Evolutionary conservation across 75 land plant species (phyloP).

Genomic region (Isoetes taiwanensis): DNA sequence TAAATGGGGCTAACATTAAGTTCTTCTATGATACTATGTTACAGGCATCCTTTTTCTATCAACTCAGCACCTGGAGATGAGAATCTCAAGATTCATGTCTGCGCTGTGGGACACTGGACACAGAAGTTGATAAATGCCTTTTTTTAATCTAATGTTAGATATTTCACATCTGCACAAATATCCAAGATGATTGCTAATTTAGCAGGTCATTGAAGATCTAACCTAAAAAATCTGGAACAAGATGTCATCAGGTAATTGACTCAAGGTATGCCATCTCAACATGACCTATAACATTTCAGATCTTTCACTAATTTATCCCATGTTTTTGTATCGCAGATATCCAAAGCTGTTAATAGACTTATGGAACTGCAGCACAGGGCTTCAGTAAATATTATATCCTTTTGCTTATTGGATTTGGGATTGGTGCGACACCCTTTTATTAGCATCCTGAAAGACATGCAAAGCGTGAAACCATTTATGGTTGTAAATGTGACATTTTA

Average conservation of each 20-base stretch:
- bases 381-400: constrained; percentile 57
- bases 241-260: constrained; percentile 16
- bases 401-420: constrained; percentile 71
- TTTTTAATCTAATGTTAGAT: no score
- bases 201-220: not conserved
- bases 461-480: constrained; percentile 25
- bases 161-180: no score
- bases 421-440: constrained; percentile 62
- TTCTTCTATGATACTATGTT: not conserved
- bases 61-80: constrained; percentile 43
- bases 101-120: constrained; percentile 42
- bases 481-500: no score
- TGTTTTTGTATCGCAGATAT: constrained; percentile 24
- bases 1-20: not conserved
- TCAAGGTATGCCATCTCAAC: not conserved
- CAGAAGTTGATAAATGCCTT: constrained; percentile 21
- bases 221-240: constrained; percentile 21
- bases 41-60: constrained; percentile 48
- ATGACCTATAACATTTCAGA: not conserved
- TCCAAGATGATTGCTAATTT: not conserved
- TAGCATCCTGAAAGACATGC: constrained; percentile 44
- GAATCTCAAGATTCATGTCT: constrained; percentile 34
- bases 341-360: constrained; percentile 63
- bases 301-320: not conserved
- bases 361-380: constrained; percentile 76